Evolutionary conservation across 2,329 filamentous ascomycete species (phyloP).

Genomic region (Pyrenophora seminiperda): DNA sequence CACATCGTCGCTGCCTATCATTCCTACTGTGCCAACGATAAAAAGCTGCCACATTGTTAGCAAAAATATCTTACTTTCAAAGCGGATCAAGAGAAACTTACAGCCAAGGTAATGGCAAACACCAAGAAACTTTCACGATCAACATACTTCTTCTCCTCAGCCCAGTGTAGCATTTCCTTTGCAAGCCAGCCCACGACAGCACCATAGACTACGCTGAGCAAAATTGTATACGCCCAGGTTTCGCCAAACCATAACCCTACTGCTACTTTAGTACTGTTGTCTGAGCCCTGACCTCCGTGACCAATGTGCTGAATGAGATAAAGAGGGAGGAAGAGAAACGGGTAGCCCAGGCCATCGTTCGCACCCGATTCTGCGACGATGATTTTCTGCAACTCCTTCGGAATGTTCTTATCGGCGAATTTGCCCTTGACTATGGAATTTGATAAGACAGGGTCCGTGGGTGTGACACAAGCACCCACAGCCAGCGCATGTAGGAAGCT

Average conservation of each 20-base stretch:
- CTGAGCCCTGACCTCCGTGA: constrained; percentile 56
- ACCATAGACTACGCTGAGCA: constrained; percentile 79
- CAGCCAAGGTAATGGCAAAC: constrained; percentile 80
- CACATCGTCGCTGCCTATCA: constrained; percentile 88
- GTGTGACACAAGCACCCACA: constrained; percentile 85
- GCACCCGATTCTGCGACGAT: constrained; percentile 74
- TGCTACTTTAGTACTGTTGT: constrained; percentile 64
- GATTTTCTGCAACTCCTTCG: constrained; percentile 75
- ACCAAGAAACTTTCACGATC: constrained; percentile 87
- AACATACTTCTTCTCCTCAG: constrained; percentile 78
- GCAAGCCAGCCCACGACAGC: constrained; percentile 78
- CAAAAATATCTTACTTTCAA: neutral
- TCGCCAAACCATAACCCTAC: constrained; percentile 84
- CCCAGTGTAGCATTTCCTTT: constrained; percentile 82
- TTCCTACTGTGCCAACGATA: constrained; percentile 81
- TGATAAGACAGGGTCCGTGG: constrained; percentile 85
- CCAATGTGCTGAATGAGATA: constrained; percentile 80
- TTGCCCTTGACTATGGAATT: constrained; percentile 92
- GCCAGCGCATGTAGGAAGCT: constrained; percentile 78
- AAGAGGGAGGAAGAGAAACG: constrained; percentile 82
- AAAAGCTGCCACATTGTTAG: constrained; percentile 63
- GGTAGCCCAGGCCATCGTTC: constrained; percentile 88
- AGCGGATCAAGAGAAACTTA: constrained; percentile 46
- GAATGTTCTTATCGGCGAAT: constrained; percentile 90
- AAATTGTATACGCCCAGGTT: constrained; percentile 81